Conservation (phyloP, 257 asterid species). For the Thymus quinquecostatus region DNA sequence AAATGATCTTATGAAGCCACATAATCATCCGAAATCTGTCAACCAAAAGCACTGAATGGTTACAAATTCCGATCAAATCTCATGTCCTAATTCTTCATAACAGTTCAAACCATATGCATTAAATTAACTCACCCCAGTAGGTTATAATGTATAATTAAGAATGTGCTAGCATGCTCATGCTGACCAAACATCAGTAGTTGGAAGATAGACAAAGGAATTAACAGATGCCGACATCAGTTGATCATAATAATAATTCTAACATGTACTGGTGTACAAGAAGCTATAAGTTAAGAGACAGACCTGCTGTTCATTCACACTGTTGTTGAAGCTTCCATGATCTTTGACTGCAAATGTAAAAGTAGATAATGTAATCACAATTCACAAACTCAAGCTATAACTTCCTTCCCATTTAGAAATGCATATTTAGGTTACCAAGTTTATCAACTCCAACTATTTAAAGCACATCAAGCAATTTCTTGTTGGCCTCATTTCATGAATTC, state of each 20-base stretch:
- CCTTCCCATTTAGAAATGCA: slow-evolving; percentile 15
- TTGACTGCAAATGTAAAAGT: slow-evolving; percentile 44
- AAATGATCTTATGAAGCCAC: slow-evolving; percentile 2
- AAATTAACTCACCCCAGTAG: background rate
- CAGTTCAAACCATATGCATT: background rate
- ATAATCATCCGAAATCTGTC: slow-evolving; percentile 19
- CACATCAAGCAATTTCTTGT: slow-evolving; percentile 22
- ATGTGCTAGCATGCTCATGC: slow-evolving; percentile 17
- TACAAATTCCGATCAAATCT: slow-evolving; percentile 19
- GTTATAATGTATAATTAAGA: background rate
- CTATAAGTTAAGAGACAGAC: slow-evolving; percentile 37
- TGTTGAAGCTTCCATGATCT: slow-evolving; percentile 84
- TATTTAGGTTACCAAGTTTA: slow-evolving; percentile 5
- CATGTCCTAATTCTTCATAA: slow-evolving; percentile 14
- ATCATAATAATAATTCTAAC: background rate
- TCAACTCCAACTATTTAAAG: slow-evolving; percentile 17
- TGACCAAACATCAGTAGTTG: slow-evolving; percentile 14
- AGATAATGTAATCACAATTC: background rate
- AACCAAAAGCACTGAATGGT: slow-evolving; percentile 21
- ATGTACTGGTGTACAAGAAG: slow-evolving; percentile 10
- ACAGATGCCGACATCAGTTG: background rate
- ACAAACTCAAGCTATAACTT: slow-evolving; percentile 21
- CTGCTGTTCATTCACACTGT: slow-evolving; percentile 81
- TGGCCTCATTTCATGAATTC: slow-evolving; percentile 18
- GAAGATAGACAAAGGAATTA: slow-evolving; percentile 3